Percentiles rank a stretch among this genome's conserved stretches.
Conservation (phyloP, 495 filamentous ascomycete genomes). For the Hypoxylon fragiforme region DNA sequence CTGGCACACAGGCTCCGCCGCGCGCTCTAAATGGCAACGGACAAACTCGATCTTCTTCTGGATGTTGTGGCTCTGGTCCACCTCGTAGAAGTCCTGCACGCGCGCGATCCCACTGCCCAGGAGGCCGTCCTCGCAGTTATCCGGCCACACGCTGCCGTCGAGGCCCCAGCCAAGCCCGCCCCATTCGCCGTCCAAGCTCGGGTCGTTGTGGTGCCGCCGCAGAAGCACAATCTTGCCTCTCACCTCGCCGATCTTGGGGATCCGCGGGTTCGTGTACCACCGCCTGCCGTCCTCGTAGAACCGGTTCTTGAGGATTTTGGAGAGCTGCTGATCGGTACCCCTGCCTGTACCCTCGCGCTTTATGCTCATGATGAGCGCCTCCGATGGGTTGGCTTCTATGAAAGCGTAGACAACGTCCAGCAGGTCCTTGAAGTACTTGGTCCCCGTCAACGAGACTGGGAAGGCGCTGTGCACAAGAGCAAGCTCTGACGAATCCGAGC, state of each 20-base stretch:
- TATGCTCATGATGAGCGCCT: slow-evolving; percentile 82
- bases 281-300: slow-evolving; percentile 63
- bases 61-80: slow-evolving; percentile 74
- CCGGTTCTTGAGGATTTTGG: slow-evolving; percentile 67
- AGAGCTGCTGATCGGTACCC: slow-evolving; percentile 78
- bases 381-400: slow-evolving; percentile 74
- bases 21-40: slow-evolving; percentile 72
- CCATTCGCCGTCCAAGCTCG: slow-evolving; percentile 60
- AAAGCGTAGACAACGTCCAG: slow-evolving; percentile 71
- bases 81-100: slow-evolving; percentile 95
- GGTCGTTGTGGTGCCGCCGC: slow-evolving; percentile 72
- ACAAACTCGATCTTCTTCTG: slow-evolving; percentile 76
- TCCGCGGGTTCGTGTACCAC: slow-evolving; percentile 81
- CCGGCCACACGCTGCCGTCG: slow-evolving; percentile 80
- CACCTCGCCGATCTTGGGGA: slow-evolving; percentile 79
- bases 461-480: slow-evolving; percentile 52
- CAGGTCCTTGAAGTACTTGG: slow-evolving; percentile 73
- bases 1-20: slow-evolving; percentile 52
- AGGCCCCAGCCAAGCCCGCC: slow-evolving; percentile 75
- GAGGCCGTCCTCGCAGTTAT: slow-evolving; percentile 79
- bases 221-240: slow-evolving; percentile 85
- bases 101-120: slow-evolving; percentile 75
- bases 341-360: slow-evolving; percentile 88
- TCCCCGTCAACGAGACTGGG: slow-evolving; percentile 50
- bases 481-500: slow-evolving; percentile 71